These are phyloP conservation scores for Magnaporthiopsis incrustans DNA, from an alignment of 2,329 filamentous ascomycete genomes.

Conservation along the genomic window DNA sequence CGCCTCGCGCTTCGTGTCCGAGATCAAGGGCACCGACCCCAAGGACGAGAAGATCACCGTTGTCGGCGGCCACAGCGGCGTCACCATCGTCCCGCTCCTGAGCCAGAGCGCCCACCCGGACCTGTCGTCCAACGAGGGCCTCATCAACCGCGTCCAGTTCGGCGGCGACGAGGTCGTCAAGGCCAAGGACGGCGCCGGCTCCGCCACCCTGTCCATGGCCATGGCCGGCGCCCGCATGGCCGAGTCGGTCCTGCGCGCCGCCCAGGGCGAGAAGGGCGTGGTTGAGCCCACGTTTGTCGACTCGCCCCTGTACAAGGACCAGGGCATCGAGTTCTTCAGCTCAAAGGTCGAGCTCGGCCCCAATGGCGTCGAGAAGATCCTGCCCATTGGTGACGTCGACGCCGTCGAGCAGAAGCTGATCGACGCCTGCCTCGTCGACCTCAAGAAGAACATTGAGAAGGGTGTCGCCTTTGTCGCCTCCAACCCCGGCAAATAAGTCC, in stretches of 20 bases:
- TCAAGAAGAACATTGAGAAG: conserved; percentile 96
- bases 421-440: conserved; percentile 73
- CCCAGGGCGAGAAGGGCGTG: conserved; percentile 89
- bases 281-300: conserved; percentile 96
- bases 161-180: conserved; percentile 98
- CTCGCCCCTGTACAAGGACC: conserved; percentile 95
- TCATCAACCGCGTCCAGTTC: conserved; percentile 95
- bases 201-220: conserved; percentile 97
- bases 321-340: conserved; percentile 95
- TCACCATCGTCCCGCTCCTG: conserved; percentile 97
- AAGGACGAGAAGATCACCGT: conserved; percentile 91
- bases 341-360: conserved; percentile 93
- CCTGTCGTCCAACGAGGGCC: conserved; percentile 68
- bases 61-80: conserved; percentile 92
- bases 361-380: conserved; percentile 91
- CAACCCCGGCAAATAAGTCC: conserved; percentile 52
- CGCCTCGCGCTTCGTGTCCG: conserved; percentile 92
- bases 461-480: conserved; percentile 55
- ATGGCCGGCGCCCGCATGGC: conserved; percentile 80
- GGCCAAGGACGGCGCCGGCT: conserved; percentile 97
- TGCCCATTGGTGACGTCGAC: conserved; percentile 76
- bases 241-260: conserved; percentile 86
- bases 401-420: conserved; percentile 83
- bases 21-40: conserved; percentile 87
- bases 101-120: conserved; percentile 84